Evolutionary conservation across 2,329 filamentous ascomycete species (phyloP).

Genomic region (Calonectria naviculata): DNA sequence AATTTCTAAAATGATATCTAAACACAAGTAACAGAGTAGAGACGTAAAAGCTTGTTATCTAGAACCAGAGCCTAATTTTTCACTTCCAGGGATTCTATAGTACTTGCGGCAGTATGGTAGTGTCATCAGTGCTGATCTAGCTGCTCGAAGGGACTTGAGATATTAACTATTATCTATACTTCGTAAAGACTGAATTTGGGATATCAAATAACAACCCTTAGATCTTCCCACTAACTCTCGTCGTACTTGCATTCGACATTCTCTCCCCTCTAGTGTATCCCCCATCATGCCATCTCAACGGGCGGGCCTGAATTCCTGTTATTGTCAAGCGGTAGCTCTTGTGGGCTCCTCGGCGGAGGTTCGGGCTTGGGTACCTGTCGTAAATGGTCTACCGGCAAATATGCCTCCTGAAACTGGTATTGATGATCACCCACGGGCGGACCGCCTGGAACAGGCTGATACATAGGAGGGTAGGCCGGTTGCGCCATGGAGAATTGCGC

Average conservation of each 20-base stretch:
- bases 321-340: conserved; percentile 8
- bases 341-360: neutral
- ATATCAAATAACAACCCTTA: neutral
- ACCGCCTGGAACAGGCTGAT: neutral
- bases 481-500: neutral
- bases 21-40: too few relatives aligned
- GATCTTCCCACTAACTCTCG: neutral
- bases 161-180: neutral
- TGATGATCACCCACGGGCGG: neutral
- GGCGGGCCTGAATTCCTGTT: conserved; percentile 1
- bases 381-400: neutral
- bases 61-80: too few relatives aligned
- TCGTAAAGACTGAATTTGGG: neutral
- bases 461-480: neutral
- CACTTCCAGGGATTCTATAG: too few relatives aligned
- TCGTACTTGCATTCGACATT: neutral
- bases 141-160: neutral
- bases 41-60: too few relatives aligned
- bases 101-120: too few relatives aligned
- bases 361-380: neutral
- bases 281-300: neutral
- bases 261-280: neutral
- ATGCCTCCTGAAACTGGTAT: neutral
- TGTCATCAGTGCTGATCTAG: too few relatives aligned
- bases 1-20: too few relatives aligned